Conservation (phyloP, 2,329 filamentous ascomycete genomes). For the Nectriaceae sp. region DNA sequence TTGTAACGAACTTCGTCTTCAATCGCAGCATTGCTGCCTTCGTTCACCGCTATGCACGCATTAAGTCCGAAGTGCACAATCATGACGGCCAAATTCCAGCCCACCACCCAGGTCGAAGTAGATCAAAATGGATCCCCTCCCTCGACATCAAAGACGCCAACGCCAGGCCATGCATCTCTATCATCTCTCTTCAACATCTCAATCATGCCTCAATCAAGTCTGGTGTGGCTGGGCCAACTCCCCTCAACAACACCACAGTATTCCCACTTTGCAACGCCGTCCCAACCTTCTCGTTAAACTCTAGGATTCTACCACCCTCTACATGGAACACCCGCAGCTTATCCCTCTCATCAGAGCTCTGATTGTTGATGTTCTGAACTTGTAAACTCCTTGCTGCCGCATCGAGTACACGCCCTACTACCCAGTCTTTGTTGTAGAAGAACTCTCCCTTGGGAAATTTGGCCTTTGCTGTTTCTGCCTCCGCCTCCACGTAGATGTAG, state of each 20-base stretch:
- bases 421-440: conserved; percentile 84
- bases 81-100: too few species aligned
- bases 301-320: conserved; percentile 81
- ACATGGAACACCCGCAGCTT: conserved; percentile 90
- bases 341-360: conserved; percentile 72
- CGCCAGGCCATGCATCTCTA: conserved; percentile 1
- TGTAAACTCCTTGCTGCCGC: conserved; percentile 75
- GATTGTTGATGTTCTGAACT: conserved; percentile 83
- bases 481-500: conserved; percentile 88
- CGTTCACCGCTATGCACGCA: too few species aligned
- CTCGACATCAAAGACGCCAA: too few species aligned
- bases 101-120: too few species aligned
- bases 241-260: conserved; percentile 84
- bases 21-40: too few species aligned
- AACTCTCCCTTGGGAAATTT: conserved; percentile 83
- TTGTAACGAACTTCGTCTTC: too few species aligned
- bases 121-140: too few species aligned
- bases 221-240: conserved; percentile 72
- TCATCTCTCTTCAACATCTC: background rate
- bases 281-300: conserved; percentile 86
- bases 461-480: conserved; percentile 78
- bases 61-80: too few species aligned
- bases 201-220: conserved; percentile 62
- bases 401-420: conserved; percentile 81
- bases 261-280: conserved; percentile 75